Evolutionary conservation across 1,139 yeast species (phyloP).

Genomic region (Yamadazyma blattariae): DNA sequence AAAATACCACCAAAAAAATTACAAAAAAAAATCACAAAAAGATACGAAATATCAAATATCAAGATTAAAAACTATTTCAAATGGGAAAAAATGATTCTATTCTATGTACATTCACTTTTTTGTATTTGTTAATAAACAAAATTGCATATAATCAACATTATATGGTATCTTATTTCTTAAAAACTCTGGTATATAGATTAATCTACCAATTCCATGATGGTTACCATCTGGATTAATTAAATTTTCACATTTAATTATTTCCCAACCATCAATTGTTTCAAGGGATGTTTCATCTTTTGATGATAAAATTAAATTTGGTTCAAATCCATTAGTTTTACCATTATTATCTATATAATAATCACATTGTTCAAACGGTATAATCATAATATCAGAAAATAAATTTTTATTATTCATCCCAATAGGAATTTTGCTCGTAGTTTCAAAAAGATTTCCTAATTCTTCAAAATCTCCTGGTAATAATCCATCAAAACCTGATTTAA

Average conservation of each 20-base stretch:
- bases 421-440: conserved; percentile 46
- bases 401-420: conserved; percentile 72
- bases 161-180: conserved; percentile 23
- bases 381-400: conserved; percentile 51
- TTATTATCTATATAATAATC: conserved; percentile 59
- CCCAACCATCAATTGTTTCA: conserved; percentile 32
- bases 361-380: conserved; percentile 45
- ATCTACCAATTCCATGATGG: conserved; percentile 40
- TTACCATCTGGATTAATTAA: conserved; percentile 49
- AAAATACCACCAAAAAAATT: neutral
- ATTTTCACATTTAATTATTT: conserved; percentile 36
- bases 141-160: conserved; percentile 40
- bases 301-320: conserved; percentile 11
- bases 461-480: conserved; percentile 83
- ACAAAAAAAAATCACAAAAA: neutral
- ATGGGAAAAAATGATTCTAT: too few relatives aligned
- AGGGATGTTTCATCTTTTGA: neutral
- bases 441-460: conserved; percentile 33
- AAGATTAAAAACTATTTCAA: too few relatives aligned
- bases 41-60: too few relatives aligned
- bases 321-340: conserved; percentile 15
- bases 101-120: conserved; percentile 2
- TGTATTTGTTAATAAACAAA: conserved; percentile 35
- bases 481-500: conserved; percentile 80
- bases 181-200: conserved; percentile 42